Evolutionary conservation across 495 filamentous ascomycete genomes (phyloP).

Genomic region (Venustampulla echinocandica): DNA sequence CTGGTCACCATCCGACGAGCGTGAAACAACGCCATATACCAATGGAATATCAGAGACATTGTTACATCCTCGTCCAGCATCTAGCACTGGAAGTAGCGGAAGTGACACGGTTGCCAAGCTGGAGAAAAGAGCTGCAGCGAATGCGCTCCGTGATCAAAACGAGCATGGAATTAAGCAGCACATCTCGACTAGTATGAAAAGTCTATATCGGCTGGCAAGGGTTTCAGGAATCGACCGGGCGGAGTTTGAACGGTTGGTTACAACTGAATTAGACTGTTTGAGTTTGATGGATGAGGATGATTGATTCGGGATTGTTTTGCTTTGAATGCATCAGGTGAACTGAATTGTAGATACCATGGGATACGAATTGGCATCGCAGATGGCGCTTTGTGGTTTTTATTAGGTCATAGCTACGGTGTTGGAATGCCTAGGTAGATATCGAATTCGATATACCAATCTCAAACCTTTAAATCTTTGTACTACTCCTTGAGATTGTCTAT

Average conservation of each 20-base stretch:
- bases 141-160: conserved; percentile 45
- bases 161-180: conserved; percentile 85
- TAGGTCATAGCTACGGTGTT: too few species aligned
- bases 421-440: too few species aligned
- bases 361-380: too few species aligned
- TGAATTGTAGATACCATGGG: too few species aligned
- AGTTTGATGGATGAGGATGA: conserved; percentile 64
- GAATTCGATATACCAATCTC: too few species aligned
- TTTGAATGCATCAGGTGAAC: too few species aligned
- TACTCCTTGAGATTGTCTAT: too few species aligned
- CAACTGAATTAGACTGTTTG: conserved; percentile 71
- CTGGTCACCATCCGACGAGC: conserved; percentile 7
- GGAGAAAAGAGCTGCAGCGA: conserved; percentile 45
- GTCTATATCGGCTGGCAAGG: conserved; percentile 72
- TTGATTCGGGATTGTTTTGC: too few species aligned
- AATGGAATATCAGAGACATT: not conserved
- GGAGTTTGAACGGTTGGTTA: conserved; percentile 76
- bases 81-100: conserved; percentile 45
- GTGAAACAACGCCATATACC: not conserved
- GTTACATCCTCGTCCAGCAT: conserved; percentile 38
- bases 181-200: conserved; percentile 80
- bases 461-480: too few species aligned
- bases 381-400: too few species aligned
- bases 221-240: conserved; percentile 69
- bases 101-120: conserved; percentile 55